A percentile compares a stretch with the other conserved stretches of the same genome.
These are phyloP conservation scores for Abrus pulchellus DNA, from an alignment of 306 rosid species.

Conservation along the genomic window DNA sequence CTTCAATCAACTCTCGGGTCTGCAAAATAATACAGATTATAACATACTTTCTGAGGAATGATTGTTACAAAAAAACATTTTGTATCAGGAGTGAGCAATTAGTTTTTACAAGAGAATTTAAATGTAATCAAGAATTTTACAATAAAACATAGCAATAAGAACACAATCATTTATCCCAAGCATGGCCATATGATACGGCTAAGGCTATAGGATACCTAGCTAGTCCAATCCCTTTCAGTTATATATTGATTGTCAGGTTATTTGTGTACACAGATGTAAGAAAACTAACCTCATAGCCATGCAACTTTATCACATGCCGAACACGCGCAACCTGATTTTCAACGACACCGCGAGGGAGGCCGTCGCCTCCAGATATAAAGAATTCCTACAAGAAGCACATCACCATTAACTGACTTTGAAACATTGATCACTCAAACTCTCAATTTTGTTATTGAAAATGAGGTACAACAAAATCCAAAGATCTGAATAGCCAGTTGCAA, in stretches of 20 bases:
- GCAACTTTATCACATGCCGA: conserved; percentile 82
- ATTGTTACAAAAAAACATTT: conserved; percentile 17
- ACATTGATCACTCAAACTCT: conserved; percentile 4
- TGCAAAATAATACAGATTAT: conserved; percentile 50
- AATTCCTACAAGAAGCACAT: conserved; percentile 69
- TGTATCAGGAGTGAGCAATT: conserved; percentile 20
- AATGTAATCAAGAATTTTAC: conserved; percentile 22
- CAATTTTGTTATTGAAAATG: not conserved
- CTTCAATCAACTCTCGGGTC: conserved; percentile 94
- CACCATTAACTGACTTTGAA: conserved; percentile 13
- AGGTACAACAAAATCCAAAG: conserved; percentile 13
- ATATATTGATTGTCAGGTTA: conserved; percentile 6
- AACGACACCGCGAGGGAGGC: conserved; percentile 96
- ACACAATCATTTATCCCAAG: conserved; percentile 32
- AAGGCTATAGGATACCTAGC: conserved; percentile 12
- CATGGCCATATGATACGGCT: not conserved
- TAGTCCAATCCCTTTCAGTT: conserved; percentile 13
- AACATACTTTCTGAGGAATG: conserved; percentile 5
- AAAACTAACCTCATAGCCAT: conserved; percentile 80
- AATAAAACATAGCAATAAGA: conserved; percentile 17
- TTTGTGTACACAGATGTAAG: conserved; percentile 36
- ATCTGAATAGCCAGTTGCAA: conserved; percentile 28
- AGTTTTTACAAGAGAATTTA: not conserved
- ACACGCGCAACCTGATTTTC: conserved; percentile 94
- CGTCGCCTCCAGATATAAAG: conserved; percentile 98